Evolutionary conservation across 176 grass and related monocot genomes (phyloP).

Genomic region (Oryza brachyantha): DNA sequence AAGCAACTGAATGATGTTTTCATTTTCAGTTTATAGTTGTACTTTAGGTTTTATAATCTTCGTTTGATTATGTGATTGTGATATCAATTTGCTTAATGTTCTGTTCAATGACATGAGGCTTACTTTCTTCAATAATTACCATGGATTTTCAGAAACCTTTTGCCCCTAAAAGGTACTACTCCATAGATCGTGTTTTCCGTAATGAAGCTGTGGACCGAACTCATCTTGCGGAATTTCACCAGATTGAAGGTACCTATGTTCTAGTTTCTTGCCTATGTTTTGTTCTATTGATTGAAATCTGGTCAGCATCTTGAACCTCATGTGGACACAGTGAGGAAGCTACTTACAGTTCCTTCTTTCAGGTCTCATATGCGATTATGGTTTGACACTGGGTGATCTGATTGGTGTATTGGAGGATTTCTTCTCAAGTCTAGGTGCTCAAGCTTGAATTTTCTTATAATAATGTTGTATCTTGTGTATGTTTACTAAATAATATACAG

Average conservation of each 20-base stretch:
- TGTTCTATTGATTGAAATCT: neutral
- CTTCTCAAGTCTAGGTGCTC: slow-evolving; percentile 78
- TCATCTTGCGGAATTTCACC: slow-evolving; percentile 98
- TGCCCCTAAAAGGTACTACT: slow-evolving; percentile 90
- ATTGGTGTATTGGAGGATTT: slow-evolving; percentile 97
- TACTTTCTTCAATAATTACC: slow-evolving; percentile 12
- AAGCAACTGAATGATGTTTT: slow-evolving; percentile 3
- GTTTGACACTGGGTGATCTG: slow-evolving; percentile 87
- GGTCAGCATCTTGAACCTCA: neutral
- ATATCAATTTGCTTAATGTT: slow-evolving; percentile 3
- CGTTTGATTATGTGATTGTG: slow-evolving; percentile 10
- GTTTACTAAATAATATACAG: slow-evolving; percentile 1
- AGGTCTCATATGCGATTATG: slow-evolving; percentile 95
- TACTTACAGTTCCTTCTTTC: slow-evolving; percentile 29
- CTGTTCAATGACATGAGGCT: neutral
- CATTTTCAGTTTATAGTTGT: neutral
- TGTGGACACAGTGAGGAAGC: neutral
- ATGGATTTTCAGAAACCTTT: slow-evolving; percentile 62
- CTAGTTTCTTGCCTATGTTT: slow-evolving; percentile 10
- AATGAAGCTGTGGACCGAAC: slow-evolving; percentile 97
- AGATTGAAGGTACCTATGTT: slow-evolving; percentile 76
- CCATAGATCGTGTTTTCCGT: slow-evolving; percentile 89
- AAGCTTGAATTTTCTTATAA: neutral
- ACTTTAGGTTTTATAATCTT: neutral
- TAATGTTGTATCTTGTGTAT: slow-evolving; percentile 12